phyloP scores from a whole-genome alignment of 2,329 filamentous ascomycete species.

The Chrysoporthe deuterocubensis region DNA sequence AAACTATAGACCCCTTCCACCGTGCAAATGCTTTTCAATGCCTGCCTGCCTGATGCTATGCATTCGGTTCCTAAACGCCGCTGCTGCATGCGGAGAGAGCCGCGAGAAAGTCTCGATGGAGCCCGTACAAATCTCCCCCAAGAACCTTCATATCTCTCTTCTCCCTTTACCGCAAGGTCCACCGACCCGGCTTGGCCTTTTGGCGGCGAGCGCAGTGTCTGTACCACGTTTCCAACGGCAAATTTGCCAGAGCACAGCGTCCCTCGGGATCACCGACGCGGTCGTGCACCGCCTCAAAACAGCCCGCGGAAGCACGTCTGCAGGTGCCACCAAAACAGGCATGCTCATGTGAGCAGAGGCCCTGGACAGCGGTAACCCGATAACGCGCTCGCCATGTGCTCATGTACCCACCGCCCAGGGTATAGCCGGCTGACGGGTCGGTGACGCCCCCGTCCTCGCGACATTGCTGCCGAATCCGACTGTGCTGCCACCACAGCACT shows the following conservation, averaged over 20 bases:
- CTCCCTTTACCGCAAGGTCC: background rate
- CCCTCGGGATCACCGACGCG: background rate
- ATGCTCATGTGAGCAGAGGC: background rate
- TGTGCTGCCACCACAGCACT: background rate
- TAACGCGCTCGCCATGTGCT: background rate
- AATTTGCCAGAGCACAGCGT: background rate
- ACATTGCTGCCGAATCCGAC: background rate
- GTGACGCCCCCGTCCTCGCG: background rate
- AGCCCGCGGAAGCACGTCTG: background rate
- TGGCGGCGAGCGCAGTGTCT: background rate
- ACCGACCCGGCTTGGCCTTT: background rate
- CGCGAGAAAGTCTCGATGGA: background rate
- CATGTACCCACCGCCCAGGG: background rate
- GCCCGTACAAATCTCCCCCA: background rate
- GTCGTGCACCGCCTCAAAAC: slow-evolving; percentile 6
- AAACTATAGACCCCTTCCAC: background rate
- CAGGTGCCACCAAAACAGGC: background rate
- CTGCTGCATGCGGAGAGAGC: slow-evolving; percentile 1
- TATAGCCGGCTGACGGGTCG: background rate
- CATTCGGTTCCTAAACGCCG: slow-evolving; percentile 22
- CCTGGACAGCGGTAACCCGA: background rate
- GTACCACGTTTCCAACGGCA: background rate
- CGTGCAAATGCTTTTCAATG: slow-evolving; percentile 4
- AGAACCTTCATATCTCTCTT: background rate
- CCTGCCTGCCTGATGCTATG: background rate